Evolutionary conservation across 768 basidiomycete species (phyloP).

Genomic region (Auriscalpium orientale): DNA sequence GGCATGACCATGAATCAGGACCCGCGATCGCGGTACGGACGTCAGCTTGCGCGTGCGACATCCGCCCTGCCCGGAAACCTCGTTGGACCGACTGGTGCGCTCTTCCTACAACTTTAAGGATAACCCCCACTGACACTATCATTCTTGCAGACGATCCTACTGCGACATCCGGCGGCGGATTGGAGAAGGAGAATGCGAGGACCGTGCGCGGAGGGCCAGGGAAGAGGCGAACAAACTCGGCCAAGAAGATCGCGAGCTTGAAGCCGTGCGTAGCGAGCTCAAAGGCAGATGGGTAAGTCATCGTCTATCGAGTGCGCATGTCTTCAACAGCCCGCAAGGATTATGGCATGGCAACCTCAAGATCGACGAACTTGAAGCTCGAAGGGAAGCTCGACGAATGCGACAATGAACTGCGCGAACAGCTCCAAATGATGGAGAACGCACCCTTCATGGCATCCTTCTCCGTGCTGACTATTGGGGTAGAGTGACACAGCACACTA

Average conservation of each 20-base stretch:
- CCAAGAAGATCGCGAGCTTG: slow-evolving; percentile 29
- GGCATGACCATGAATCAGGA: slow-evolving; percentile 53
- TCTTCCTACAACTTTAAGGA: background rate
- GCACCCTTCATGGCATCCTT: background rate
- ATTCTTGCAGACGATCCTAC: slow-evolving; percentile 57
- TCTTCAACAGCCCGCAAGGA: slow-evolving; percentile 36
- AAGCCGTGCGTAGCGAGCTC: slow-evolving; percentile 22
- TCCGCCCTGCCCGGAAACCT: slow-evolving; percentile 50
- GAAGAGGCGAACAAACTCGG: slow-evolving; percentile 32
- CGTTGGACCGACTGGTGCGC: slow-evolving; percentile 43
- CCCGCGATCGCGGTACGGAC: slow-evolving; percentile 66
- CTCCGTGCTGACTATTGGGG: background rate
- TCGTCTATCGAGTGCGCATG: background rate
- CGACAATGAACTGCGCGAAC: slow-evolving; percentile 40
- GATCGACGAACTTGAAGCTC: slow-evolving; percentile 31
- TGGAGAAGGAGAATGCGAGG: slow-evolving; percentile 33
- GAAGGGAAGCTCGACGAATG: slow-evolving; percentile 31
- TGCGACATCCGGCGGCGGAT: slow-evolving; percentile 43
- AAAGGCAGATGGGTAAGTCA: slow-evolving; percentile 22
- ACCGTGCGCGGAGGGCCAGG: slow-evolving; percentile 33
- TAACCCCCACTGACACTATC: slow-evolving; percentile 1
- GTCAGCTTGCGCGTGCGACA: slow-evolving; percentile 47
- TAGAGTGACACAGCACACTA: slow-evolving; percentile 41
- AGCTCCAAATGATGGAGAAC: slow-evolving; percentile 45
- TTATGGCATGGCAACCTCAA: slow-evolving; percentile 47